These are phyloP conservation scores for Naganishia kalamii DNA, from an alignment of 768 basidiomycete genomes.

Conservation along the genomic window DNA sequence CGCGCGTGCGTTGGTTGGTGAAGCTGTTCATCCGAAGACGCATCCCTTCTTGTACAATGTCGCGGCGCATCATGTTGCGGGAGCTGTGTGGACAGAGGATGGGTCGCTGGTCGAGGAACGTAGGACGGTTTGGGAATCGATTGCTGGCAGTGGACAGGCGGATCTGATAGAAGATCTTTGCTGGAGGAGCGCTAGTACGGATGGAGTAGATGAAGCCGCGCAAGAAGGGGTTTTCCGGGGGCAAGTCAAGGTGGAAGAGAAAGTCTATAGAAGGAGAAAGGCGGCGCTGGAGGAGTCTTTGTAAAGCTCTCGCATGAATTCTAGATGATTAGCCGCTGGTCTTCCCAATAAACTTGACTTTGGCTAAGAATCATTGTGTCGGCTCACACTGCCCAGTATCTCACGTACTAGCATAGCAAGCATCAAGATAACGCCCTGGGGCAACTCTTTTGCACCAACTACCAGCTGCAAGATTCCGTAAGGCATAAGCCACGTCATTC, in stretches of 20 bases:
- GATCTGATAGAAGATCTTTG: slow-evolving; percentile 13
- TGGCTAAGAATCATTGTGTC: too few species aligned
- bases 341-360: too few species aligned
- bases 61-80: slow-evolving; percentile 31
- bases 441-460: too few species aligned
- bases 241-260: not conserved
- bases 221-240: slow-evolving; percentile 2
- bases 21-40: slow-evolving; percentile 25
- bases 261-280: not conserved
- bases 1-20: slow-evolving; percentile 26
- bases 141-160: not conserved
- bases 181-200: not conserved
- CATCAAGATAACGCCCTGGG: too few species aligned
- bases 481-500: too few species aligned
- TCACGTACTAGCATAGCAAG: too few species aligned
- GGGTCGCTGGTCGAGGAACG: not conserved
- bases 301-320: not conserved
- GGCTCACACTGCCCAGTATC: too few species aligned
- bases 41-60: slow-evolving; percentile 33
- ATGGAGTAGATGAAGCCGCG: slow-evolving; percentile 20
- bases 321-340: too few species aligned
- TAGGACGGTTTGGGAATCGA: not conserved
- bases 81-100: slow-evolving; percentile 7
- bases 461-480: too few species aligned
- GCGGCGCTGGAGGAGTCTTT: not conserved